These are phyloP conservation scores for Puya raimondii DNA, from an alignment of 176 grass and related monocot species.

Conservation along the genomic window DNA sequence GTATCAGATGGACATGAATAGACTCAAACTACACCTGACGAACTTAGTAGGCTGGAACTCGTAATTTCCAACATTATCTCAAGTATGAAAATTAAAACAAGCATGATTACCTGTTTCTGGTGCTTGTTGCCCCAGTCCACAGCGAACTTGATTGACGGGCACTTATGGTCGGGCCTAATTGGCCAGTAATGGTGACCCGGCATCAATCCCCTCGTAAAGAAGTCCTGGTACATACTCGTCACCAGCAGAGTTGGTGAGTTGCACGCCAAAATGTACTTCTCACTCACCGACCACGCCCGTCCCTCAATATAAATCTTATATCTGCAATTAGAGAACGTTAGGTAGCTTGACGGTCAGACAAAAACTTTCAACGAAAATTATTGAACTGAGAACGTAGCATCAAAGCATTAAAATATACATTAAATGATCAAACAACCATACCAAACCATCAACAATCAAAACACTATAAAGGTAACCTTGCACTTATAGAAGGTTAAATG, in stretches of 20 bases:
- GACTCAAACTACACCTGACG: too few species aligned
- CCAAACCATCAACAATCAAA: neutral
- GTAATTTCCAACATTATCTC: neutral
- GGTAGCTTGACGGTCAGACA: too few species aligned
- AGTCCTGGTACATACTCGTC: constrained; percentile 34
- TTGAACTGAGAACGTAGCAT: too few species aligned
- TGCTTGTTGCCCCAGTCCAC: constrained; percentile 55
- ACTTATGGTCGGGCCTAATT: constrained; percentile 22
- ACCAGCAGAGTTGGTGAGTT: constrained; percentile 41
- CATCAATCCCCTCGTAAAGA: constrained; percentile 36
- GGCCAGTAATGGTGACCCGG: constrained; percentile 57
- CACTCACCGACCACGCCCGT: constrained; percentile 43
- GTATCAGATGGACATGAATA: too few species aligned
- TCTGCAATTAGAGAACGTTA: constrained; percentile 6
- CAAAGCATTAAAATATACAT: too few species aligned
- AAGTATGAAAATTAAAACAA: neutral
- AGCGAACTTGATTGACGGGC: constrained; percentile 47
- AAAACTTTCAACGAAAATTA: too few species aligned
- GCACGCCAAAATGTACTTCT: constrained; percentile 54
- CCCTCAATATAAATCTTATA: constrained; percentile 66
- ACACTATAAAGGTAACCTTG: neutral
- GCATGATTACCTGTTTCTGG: constrained; percentile 4
- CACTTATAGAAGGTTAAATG: neutral
- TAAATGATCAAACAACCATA: too few species aligned
- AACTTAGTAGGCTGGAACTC: too few species aligned